Percentiles rank a stretch among this genome's conserved stretches.
Evolutionary conservation across 306 rosid species (phyloP).

Genomic region (Cyclanthera cordifolia): DNA sequence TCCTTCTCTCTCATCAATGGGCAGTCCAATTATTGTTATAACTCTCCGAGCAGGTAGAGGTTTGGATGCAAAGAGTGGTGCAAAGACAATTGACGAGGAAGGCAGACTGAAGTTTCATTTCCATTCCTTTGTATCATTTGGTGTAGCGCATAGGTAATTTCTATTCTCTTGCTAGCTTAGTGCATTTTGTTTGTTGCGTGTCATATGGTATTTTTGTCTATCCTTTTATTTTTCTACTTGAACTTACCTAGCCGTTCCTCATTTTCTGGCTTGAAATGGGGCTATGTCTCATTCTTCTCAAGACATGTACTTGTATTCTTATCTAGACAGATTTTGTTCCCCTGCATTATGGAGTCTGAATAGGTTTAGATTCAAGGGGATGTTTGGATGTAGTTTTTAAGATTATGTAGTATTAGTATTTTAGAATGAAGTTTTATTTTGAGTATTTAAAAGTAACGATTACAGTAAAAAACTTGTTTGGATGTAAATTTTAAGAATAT

Average conservation of each 20-base stretch:
- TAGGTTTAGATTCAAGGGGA: too few species aligned
- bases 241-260: background rate
- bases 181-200: background rate
- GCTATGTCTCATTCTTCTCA: background rate
- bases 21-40: conserved; percentile 67
- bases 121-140: conserved; percentile 93
- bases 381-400: too few species aligned
- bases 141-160: conserved; percentile 71
- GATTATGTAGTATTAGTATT: too few species aligned
- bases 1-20: conserved; percentile 89
- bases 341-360: background rate
- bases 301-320: background rate
- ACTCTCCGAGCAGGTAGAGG: conserved; percentile 82
- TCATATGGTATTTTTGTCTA: background rate
- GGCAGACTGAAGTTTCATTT: conserved; percentile 91
- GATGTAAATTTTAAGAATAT: too few species aligned
- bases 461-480: too few species aligned
- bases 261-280: background rate
- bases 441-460: too few species aligned
- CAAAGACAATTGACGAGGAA: conserved; percentile 66
- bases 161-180: background rate
- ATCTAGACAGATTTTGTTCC: background rate
- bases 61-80: conserved; percentile 80
- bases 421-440: too few species aligned
- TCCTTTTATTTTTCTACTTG: background rate